A percentile compares a stretch with the other conserved stretches of the same genome.
These are phyloP conservation scores for Boletus bicolor DNA, from an alignment of 768 basidiomycete genomes.

Conservation along the genomic window DNA sequence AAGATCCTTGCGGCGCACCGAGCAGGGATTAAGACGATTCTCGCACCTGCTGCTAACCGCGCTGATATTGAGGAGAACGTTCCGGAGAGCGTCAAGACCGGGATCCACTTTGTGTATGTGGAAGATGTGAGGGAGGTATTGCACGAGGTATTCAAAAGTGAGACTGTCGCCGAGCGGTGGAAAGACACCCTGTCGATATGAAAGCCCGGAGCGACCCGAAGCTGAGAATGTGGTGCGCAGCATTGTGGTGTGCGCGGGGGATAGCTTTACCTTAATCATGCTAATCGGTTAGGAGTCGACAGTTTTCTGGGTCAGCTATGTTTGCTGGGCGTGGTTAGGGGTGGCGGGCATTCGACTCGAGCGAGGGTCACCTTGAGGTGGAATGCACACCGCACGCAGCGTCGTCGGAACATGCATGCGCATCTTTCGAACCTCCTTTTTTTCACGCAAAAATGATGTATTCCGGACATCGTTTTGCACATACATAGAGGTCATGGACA, in stretches of 20 bases:
- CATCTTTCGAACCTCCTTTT: background rate
- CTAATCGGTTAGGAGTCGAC: slow-evolving; percentile 1
- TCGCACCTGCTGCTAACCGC: slow-evolving; percentile 84
- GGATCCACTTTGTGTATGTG: slow-evolving; percentile 93
- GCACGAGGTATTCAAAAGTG: slow-evolving; percentile 76
- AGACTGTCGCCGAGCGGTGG: slow-evolving; percentile 59
- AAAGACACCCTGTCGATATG: slow-evolving; percentile 51
- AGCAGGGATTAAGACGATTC: slow-evolving; percentile 90
- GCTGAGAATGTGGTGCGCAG: background rate
- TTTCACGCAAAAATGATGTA: background rate
- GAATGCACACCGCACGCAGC: background rate
- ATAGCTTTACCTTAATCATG: background rate
- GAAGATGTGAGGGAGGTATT: slow-evolving; percentile 90
- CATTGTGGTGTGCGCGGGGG: background rate
- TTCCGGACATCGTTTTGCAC: slow-evolving; percentile 1
- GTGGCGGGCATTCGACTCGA: background rate
- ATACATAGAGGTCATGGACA: too few relatives aligned
- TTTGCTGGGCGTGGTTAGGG: background rate
- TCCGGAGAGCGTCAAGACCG: slow-evolving; percentile 91
- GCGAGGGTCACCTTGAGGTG: background rate
- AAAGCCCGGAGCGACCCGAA: background rate
- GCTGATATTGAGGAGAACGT: slow-evolving; percentile 98
- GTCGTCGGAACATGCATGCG: background rate
- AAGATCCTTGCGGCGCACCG: slow-evolving; percentile 97
- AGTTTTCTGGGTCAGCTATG: too few relatives aligned